Evolutionary conservation across 1,284 basidiomycete species (phyloP).

Genomic region (Microbotryomycetes sp.): DNA sequence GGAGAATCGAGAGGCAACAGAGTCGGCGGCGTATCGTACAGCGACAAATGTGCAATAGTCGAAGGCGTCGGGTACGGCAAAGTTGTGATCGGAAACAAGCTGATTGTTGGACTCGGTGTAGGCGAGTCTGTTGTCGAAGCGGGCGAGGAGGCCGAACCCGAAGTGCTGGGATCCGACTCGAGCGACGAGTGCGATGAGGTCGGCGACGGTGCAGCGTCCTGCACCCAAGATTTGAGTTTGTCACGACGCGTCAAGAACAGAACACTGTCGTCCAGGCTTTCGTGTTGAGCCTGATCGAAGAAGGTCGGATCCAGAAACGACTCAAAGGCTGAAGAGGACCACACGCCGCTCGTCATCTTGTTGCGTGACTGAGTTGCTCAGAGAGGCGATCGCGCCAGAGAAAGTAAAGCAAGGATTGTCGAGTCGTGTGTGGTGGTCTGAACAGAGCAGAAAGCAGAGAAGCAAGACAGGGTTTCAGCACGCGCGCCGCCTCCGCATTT

Average conservation of each 20-base stretch:
- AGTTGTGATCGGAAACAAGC: neutral
- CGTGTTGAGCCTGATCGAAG: neutral
- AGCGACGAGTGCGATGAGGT: neutral
- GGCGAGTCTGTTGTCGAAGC: constrained; percentile 15
- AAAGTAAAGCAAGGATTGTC: no score
- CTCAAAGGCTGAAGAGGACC: neutral
- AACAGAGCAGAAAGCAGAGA: no score
- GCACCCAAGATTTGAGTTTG: neutral
- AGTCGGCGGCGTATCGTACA: neutral
- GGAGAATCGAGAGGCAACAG: neutral
- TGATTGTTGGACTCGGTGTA: constrained; percentile 6
- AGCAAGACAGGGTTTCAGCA: neutral
- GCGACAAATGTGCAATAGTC: neutral
- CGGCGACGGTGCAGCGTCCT: neutral
- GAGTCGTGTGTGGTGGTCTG: no score
- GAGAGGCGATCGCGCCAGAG: no score
- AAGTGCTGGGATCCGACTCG: neutral
- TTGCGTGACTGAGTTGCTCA: no score
- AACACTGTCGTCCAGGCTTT: neutral
- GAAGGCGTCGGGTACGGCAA: neutral
- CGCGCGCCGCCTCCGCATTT: neutral
- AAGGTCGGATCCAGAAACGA: neutral
- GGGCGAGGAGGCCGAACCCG: constrained; percentile 11
- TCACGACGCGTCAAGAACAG: neutral
- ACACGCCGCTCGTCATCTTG: neutral